phyloP scores from a whole-genome alignment of 2,329 filamentous ascomycete genomes.

The Arachnopeziza araneosa region DNA sequence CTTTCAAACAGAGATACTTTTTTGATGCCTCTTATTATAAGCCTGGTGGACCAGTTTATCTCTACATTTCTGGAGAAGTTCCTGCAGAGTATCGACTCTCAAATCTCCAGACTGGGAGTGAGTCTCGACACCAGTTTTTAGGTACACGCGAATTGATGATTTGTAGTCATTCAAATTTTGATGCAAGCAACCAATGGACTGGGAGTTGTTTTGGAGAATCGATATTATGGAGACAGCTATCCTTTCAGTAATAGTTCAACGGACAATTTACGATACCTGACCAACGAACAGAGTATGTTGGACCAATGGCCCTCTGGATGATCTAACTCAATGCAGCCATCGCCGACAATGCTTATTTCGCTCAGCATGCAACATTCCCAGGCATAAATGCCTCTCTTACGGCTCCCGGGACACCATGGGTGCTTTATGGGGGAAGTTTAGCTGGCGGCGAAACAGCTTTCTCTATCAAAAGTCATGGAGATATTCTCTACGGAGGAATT shows the following conservation, averaged over 20 bases:
- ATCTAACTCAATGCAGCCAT: constrained; percentile 29
- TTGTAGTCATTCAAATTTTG: constrained; percentile 42
- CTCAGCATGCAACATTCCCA: constrained; percentile 41
- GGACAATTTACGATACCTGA: constrained; percentile 43
- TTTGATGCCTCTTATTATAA: constrained; percentile 49
- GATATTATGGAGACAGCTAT: constrained; percentile 45
- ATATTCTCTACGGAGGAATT: constrained; percentile 43
- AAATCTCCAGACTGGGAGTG: constrained; percentile 35
- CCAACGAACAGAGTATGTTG: constrained; percentile 41
- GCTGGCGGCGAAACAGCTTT: constrained; percentile 39
- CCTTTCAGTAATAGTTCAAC: constrained; percentile 43
- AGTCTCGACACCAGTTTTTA: constrained; percentile 29
- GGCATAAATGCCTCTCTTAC: constrained; percentile 38
- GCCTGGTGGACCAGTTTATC: constrained; percentile 45
- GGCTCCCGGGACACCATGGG: constrained; percentile 41
- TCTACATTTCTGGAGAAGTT: constrained; percentile 44
- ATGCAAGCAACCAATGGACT: constrained; percentile 49
- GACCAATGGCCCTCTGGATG: background rate
- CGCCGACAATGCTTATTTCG: constrained; percentile 47
- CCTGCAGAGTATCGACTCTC: constrained; percentile 34
- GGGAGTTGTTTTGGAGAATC: constrained; percentile 48
- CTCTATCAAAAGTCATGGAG: constrained; percentile 40
- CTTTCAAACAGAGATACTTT: constrained; percentile 50
- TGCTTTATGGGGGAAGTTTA: constrained; percentile 40
- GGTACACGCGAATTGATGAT: constrained; percentile 20